phyloP scores from a whole-genome alignment of 495 filamentous ascomycete genomes.

The Xylaria curta region DNA sequence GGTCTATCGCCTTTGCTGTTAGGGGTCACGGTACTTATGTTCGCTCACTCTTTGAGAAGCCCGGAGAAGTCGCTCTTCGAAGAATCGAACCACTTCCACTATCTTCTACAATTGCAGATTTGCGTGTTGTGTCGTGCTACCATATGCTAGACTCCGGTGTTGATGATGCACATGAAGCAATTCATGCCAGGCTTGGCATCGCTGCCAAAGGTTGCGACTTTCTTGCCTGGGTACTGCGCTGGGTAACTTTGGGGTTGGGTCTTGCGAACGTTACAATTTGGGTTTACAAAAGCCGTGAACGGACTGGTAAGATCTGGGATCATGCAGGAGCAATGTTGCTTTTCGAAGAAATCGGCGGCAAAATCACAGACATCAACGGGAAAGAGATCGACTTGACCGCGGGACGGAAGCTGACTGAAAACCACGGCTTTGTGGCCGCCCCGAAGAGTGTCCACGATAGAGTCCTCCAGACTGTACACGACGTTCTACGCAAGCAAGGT shows the following conservation, averaged over 20 bases:
- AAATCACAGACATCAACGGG: conserved; percentile 67
- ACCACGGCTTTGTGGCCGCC: conserved; percentile 58
- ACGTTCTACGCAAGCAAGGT: conserved; percentile 42
- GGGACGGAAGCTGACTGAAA: conserved; percentile 49
- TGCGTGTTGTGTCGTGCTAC: conserved; percentile 49
- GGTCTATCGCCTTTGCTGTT: conserved; percentile 63
- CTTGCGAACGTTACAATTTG: conserved; percentile 67
- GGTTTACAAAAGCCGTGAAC: conserved; percentile 58
- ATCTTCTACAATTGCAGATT: conserved; percentile 38
- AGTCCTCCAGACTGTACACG: conserved; percentile 44
- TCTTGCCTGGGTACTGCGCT: conserved; percentile 69
- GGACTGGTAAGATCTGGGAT: conserved; percentile 73
- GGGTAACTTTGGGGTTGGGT: conserved; percentile 65
- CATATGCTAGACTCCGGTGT: conserved; percentile 49
- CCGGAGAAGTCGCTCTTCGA: conserved; percentile 26
- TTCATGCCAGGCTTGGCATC: conserved; percentile 56
- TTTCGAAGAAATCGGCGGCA: conserved; percentile 68
- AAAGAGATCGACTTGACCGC: conserved; percentile 47
- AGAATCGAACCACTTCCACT: conserved; percentile 34
- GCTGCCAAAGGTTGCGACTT: conserved; percentile 61
- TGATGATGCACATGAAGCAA: conserved; percentile 50
- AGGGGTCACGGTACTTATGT: conserved; percentile 62
- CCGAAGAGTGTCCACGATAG: conserved; percentile 42
- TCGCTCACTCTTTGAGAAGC: conserved; percentile 46
- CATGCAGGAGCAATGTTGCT: conserved; percentile 73